phyloP scores from a whole-genome alignment of 139 green algal genomes.

The Coccomyxa sp. region DNA sequence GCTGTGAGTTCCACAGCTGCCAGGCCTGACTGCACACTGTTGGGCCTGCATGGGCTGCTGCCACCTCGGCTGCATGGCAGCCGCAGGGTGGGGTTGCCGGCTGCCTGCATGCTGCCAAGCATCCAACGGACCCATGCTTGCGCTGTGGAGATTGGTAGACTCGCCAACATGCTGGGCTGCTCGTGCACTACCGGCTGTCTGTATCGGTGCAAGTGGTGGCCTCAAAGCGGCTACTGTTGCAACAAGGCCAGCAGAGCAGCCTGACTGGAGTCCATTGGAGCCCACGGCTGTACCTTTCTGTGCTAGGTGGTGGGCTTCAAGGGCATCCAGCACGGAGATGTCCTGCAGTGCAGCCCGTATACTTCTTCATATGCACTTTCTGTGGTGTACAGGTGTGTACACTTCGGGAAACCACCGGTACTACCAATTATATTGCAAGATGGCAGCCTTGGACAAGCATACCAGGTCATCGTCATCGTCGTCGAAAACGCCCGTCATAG shows the following conservation, averaged over 20 bases:
- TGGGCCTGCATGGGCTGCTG: too few relatives aligned
- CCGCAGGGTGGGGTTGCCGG: too few relatives aligned
- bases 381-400: neutral
- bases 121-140: neutral
- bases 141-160: neutral
- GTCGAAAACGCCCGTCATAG: too few relatives aligned
- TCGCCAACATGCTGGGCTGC: neutral
- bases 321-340: constrained; percentile 17
- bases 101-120: neutral
- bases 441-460: too few relatives aligned
- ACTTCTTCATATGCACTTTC: neutral
- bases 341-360: constrained; percentile 20
- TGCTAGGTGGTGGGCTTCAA: constrained; percentile 10
- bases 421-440: too few relatives aligned
- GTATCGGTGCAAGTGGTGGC: neutral
- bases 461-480: neutral
- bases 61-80: too few relatives aligned
- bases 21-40: too few relatives aligned
- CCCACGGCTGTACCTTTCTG: neutral
- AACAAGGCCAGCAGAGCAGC: neutral
- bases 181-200: neutral
- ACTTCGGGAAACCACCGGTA: neutral
- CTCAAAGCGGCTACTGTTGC: neutral
- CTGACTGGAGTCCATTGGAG: neutral
- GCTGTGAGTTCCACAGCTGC: too few relatives aligned